These are phyloP conservation scores for Sutorius eximius DNA, from an alignment of 1,284 basidiomycete genomes.

Conservation along the genomic window DNA sequence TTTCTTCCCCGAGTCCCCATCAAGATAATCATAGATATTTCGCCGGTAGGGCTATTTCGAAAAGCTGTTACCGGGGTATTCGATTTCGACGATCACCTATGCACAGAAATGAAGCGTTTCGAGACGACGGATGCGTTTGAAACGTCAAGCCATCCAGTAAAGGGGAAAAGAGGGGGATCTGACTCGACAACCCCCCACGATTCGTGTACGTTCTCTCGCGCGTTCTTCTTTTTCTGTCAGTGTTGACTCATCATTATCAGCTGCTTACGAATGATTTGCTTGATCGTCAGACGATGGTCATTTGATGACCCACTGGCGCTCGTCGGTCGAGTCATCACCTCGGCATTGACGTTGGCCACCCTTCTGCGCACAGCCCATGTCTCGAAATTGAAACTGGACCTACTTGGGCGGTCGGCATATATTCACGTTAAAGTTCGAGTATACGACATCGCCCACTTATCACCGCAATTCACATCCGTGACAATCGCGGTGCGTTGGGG, in stretches of 20 bases:
- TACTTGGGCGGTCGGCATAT: neutral
- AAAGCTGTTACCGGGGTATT: neutral
- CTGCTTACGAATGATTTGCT: conserved; percentile 11
- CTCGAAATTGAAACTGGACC: neutral
- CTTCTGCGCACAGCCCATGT: neutral
- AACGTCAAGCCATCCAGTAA: neutral
- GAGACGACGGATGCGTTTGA: neutral
- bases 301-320: neutral
- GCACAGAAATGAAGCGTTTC: conserved; percentile 1
- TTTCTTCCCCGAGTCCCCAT: conserved; percentile 7
- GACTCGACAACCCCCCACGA: neutral
- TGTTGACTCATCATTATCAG: neutral
- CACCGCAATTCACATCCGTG: conserved; percentile 6
- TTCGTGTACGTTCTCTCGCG: neutral
- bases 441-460: conserved; percentile 3
- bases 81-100: conserved; percentile 16
- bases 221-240: conserved; percentile 1
- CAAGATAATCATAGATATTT: conserved; percentile 9
- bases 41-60: conserved; percentile 4
- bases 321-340: conserved; percentile 16
- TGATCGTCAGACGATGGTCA: conserved; percentile 10
- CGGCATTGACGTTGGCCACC: neutral
- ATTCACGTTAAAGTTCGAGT: neutral
- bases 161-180: neutral
- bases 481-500: conserved; percentile 5